These are phyloP conservation scores for Linanthus parryae DNA, from an alignment of 148 eudicot genomes.

Conservation along the genomic window DNA sequence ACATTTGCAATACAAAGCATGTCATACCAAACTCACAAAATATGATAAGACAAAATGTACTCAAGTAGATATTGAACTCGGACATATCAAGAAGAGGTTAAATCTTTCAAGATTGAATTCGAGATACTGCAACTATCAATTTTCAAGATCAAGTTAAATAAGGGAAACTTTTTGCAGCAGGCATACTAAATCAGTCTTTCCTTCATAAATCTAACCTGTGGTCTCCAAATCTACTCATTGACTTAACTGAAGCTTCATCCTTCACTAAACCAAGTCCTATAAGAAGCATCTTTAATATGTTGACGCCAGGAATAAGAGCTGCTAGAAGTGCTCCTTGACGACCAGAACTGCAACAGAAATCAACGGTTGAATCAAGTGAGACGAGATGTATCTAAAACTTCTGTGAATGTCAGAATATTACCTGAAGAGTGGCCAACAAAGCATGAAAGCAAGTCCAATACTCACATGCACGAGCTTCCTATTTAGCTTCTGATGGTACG, in stretches of 20 bases:
- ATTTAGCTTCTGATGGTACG: conserved; percentile 76
- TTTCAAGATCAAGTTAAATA: no score
- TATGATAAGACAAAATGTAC: no score
- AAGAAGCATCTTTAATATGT: conserved; percentile 66
- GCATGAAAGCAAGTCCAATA: conserved; percentile 82
- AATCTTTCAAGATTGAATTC: no score
- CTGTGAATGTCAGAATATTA: conserved; percentile 12
- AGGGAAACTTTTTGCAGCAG: no score
- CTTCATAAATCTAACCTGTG: conserved; percentile 13
- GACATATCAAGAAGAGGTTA: no score
- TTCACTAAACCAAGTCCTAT: conserved; percentile 72
- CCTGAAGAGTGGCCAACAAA: conserved; percentile 99
- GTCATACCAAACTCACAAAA: no score
- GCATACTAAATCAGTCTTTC: background rate
- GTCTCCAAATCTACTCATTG: conserved; percentile 77
- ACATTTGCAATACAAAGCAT: no score
- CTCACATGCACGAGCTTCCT: conserved; percentile 89
- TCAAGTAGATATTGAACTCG: no score
- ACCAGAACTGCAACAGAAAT: conserved; percentile 26
- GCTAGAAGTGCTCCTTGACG: conserved; percentile 67
- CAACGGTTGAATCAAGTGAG: conserved; percentile 4
- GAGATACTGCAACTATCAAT: background rate
- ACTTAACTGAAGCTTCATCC: conserved; percentile 80
- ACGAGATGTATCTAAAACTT: background rate
- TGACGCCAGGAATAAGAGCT: conserved; percentile 65